Conservation (phyloP, 306 rosid genomes). For the Myrica gale region DNA sequence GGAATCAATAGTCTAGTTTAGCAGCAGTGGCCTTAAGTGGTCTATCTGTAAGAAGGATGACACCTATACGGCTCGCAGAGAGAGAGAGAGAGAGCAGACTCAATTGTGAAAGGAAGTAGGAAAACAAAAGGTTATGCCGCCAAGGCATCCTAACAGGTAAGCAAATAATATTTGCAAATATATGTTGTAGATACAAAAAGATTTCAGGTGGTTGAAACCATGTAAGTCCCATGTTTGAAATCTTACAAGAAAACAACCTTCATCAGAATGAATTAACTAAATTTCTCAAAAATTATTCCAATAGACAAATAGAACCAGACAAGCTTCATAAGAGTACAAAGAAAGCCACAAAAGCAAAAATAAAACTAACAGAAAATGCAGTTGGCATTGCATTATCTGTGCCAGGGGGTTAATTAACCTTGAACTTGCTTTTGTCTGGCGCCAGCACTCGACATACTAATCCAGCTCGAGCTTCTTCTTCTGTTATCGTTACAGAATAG, state of each 20-base stretch:
- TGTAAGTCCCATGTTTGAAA: not conserved
- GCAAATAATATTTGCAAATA: not conserved
- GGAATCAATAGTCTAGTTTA: not conserved
- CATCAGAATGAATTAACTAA: not conserved
- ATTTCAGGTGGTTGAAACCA: not conserved
- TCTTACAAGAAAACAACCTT: not conserved
- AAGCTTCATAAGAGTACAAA: conserved; percentile 5
- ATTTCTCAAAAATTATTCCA: not conserved
- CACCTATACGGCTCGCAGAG: not conserved
- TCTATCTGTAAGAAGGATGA: not conserved
- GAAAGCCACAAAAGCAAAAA: conserved; percentile 7
- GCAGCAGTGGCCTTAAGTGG: not conserved
- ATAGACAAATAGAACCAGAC: not conserved
- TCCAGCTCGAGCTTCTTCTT: conserved; percentile 82
- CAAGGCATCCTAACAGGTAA: not conserved
- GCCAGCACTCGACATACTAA: conserved; percentile 94
- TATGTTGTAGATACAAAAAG: not conserved
- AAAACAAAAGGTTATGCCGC: not conserved
- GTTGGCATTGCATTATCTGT: conserved; percentile 5
- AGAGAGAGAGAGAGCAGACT: not conserved
- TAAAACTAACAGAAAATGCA: conserved; percentile 13
- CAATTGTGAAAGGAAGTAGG: not conserved
- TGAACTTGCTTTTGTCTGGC: conserved; percentile 93
- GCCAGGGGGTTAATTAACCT: conserved; percentile 52
- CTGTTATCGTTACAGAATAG: conserved; percentile 74